phyloP scores from a whole-genome alignment of 495 filamentous ascomycete genomes.

The Daldinia decipiens region DNA sequence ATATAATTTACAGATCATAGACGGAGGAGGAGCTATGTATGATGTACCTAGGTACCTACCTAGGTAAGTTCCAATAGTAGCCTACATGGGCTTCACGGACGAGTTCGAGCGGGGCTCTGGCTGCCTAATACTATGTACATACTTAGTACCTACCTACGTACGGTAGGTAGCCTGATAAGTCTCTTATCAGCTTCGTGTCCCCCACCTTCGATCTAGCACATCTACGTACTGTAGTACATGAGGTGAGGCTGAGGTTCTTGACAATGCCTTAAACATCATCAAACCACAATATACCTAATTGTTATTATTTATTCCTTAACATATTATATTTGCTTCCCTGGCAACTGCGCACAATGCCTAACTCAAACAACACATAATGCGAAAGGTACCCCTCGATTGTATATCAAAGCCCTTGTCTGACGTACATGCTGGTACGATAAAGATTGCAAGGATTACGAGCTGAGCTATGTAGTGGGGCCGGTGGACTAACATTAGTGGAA shows the following conservation, averaged over 20 bases:
- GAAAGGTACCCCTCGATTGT: not conserved
- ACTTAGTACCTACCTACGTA: too few relatives aligned
- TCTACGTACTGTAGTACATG: not conserved
- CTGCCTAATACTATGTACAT: slow-evolving; percentile 18
- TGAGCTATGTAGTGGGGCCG: slow-evolving; percentile 28
- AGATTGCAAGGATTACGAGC: slow-evolving; percentile 7
- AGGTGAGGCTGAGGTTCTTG: slow-evolving; percentile 27
- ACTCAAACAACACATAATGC: not conserved
- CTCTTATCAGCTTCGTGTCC: slow-evolving; percentile 20
- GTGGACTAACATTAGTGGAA: slow-evolving; percentile 4
- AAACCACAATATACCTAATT: not conserved
- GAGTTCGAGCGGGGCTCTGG: slow-evolving; percentile 19
- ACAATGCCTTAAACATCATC: not conserved
- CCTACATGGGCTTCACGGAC: not conserved
- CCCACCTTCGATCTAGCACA: slow-evolving; percentile 9
- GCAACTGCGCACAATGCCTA: not conserved
- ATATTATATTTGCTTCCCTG: not conserved
- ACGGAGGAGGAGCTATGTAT: not conserved
- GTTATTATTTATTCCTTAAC: not conserved
- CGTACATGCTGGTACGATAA: slow-evolving; percentile 3
- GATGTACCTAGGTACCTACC: not conserved
- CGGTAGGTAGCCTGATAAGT: not conserved
- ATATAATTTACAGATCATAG: too few relatives aligned
- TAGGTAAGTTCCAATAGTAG: not conserved
- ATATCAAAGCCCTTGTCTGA: slow-evolving; percentile 2